phyloP scores from a whole-genome alignment of 2,329 filamentous ascomycete genomes.

The Seiridium unicorne region DNA sequence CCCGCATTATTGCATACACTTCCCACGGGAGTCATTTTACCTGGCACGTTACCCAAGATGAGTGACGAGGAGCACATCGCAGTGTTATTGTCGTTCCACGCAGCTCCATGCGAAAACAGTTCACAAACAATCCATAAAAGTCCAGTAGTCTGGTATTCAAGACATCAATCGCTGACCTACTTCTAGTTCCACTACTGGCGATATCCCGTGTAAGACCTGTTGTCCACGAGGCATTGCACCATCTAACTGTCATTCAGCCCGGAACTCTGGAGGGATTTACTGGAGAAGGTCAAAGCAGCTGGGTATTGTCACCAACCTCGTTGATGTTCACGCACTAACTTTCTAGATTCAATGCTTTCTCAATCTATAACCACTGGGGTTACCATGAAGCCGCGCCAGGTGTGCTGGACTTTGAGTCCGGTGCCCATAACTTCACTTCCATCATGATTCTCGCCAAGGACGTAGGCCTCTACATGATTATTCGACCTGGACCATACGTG shows the following conservation, averaged over 20 bases:
- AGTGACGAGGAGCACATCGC: too few relatives aligned
- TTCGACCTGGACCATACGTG: constrained; percentile 59
- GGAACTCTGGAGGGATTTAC: constrained; percentile 38
- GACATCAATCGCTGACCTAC: neutral
- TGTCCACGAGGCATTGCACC: neutral
- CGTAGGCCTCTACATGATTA: constrained; percentile 53
- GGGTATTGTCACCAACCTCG: constrained; percentile 22
- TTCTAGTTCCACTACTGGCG: constrained; percentile 39
- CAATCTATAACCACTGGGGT: constrained; percentile 41
- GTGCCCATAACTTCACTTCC: constrained; percentile 50
- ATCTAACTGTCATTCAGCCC: constrained; percentile 17
- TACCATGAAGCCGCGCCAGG: constrained; percentile 35
- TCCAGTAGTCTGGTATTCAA: too few relatives aligned
- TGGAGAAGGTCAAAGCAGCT: constrained; percentile 41
- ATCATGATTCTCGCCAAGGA: constrained; percentile 53
- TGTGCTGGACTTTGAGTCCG: constrained; percentile 46
- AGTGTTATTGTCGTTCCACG: too few relatives aligned
- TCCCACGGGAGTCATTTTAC: too few relatives aligned
- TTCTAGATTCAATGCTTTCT: constrained; percentile 38
- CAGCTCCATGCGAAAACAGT: too few relatives aligned
- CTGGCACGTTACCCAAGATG: too few relatives aligned
- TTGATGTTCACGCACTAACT: neutral
- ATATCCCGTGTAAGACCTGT: constrained; percentile 34
- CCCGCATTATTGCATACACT: too few relatives aligned
- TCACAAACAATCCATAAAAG: too few relatives aligned